Base-by-base conservation (phyloP, 345 rosid genomes). In the Melaleuca alternifolia region DNA sequence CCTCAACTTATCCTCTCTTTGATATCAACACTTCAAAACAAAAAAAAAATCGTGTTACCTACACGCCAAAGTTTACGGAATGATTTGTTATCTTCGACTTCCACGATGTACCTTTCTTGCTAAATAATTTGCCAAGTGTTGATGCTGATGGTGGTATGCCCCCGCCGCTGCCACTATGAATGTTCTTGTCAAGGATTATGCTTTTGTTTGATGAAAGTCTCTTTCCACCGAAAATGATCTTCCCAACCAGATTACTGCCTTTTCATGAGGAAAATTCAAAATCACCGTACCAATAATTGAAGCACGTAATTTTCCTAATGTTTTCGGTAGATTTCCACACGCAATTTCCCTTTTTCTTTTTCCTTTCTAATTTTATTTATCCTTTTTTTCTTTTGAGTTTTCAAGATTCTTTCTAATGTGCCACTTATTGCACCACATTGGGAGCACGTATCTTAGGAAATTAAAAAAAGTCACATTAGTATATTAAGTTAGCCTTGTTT, bases 91-190 rank as follows among this genome's bases (percentile, higher is more conserved):
- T 54, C 26, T 4, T 23, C 0, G 12, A 54, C 0, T 54, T 23
- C 2, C 0, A 0, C 1, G 1, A 10, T 23, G 2, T 8, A 54
- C 12, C 59, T 10, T 10, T 23, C 26, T 54, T 54, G 12, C 26
- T 23, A 54, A 3, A 54, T 8, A 4, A 54, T 54, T 54, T 23
- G 2, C 26, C n/a, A 1, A 54, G 11, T 3, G 2, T 54, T 23
- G n/a, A 3, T 9, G 5, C 2, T 23, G 12, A 54, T 23, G 2
- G 59, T 23, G 6, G 59, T 9, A 9, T 10, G 6, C 59, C n/a
- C 59, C 12, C 59, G 10, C 59, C 23, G n/a, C n/a, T n/a, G n/a
- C n/a, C n/a, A 54, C n/a, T 54, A 54, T 54, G 59, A 54, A 54
- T 21, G n/a, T 10, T 54, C n/a, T 54, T 18, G 56, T 7, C 7